Conservation (phyloP, 176 grass and related monocot species). For the Oryza glaberrima region DNA sequence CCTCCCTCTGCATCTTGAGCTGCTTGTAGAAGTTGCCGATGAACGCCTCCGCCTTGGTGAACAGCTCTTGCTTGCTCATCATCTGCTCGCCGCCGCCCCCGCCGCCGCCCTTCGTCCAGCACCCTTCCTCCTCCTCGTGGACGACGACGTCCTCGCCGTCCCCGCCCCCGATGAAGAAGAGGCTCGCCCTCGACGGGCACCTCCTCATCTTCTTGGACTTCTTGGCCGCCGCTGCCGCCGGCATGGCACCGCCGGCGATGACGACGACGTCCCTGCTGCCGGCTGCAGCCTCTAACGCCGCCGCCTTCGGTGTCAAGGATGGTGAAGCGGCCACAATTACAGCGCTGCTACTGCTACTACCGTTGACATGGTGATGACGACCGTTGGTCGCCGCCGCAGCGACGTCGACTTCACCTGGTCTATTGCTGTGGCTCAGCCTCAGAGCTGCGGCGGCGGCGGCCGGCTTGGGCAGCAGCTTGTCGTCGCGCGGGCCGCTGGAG, state of each 20-base stretch:
- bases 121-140: constrained; percentile 12
- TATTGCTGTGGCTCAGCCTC: neutral
- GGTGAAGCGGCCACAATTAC: neutral
- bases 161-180: constrained; percentile 67
- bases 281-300: neutral
- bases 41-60: constrained; percentile 68
- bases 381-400: neutral
- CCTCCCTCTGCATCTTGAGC: constrained; percentile 75
- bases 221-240: neutral
- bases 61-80: constrained; percentile 77
- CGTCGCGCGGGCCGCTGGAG: constrained; percentile 34
- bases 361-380: neutral
- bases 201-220: constrained; percentile 50
- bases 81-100: constrained; percentile 11
- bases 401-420: neutral
- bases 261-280: neutral
- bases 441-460: neutral
- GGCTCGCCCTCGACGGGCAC: constrained; percentile 61
- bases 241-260: neutral
- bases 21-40: constrained; percentile 78
- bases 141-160: constrained; percentile 9
- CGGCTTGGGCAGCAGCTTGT: constrained; percentile 21
- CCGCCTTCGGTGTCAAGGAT: neutral
- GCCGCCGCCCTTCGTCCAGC: neutral
- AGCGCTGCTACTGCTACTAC: neutral